Base-by-base conservation (phyloP, 2,329 filamentous ascomycete genomes). In the Lecanicillium sp. region DNA sequence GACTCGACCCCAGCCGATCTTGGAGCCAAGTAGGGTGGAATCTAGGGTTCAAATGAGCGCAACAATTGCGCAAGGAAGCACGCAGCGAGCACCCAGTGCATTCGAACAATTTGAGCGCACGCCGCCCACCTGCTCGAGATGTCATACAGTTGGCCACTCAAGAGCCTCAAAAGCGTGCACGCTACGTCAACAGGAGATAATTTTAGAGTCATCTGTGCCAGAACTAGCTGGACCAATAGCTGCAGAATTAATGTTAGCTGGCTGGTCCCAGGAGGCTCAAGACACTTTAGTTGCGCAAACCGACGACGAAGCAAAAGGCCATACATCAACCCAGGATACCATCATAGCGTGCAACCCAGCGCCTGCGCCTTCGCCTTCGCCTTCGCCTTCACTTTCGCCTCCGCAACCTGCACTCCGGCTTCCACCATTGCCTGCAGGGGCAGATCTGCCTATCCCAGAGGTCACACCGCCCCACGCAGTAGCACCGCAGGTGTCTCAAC, bases 81-180 rank as follows among this genome's bases (percentile, higher is more conserved):
- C 32, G 14, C 15, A 18, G 12, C 32, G 32, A 29, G 42, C 46
- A 33, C 45, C 37, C 15, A 40, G 38, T 31, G 40, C 16, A 22
- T 48, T 48, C 32, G 41, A 49, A 7, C 17, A n/a, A 28, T 50
- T 41, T 37, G 48, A 33, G 29, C 34, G 22, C 13, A 28, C 14
- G 20, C 33, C 20, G 28, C 34, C 35, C 15, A 43, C 8, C 41
- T 51, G 44, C 37, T 44, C 35, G 17, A 45, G 35, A 38, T 50
- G 43, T 25, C 38, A 46, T 30, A 19, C 25, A 16, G 6, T 38
- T 14, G 37, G 42, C 13, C 30, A 45, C 35, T 41, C 17, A 9
- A 46, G 30, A 15, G 35, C n/a, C 9, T 48, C 46, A 8, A 42
- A 37, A 22, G 25, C 29, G 35, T 48, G 39, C 33, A 43, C 43